Conservation (phyloP, 2,329 filamentous ascomycete species). For the Sphaceloma murrayae region DNA sequence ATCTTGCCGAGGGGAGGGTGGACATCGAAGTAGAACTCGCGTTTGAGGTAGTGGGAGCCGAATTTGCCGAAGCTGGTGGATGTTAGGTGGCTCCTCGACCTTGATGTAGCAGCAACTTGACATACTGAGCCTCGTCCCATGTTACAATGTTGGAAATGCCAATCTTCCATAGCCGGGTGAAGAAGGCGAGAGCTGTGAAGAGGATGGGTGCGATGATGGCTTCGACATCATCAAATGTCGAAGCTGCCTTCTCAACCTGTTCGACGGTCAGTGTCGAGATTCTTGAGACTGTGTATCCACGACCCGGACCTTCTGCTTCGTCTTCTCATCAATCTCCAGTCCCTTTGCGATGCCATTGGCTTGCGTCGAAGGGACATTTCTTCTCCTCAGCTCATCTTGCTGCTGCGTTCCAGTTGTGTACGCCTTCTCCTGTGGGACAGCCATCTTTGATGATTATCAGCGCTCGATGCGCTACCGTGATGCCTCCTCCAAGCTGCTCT, state of each 20-base stretch:
- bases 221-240: conserved; percentile 54
- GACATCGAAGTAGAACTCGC: conserved; percentile 98
- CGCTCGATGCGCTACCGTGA: conserved; percentile 10
- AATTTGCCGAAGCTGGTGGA: conserved; percentile 77
- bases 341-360: conserved; percentile 28
- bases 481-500: not conserved
- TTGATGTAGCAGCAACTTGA: conserved; percentile 3
- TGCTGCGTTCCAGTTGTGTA: conserved; percentile 33
- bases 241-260: conserved; percentile 46
- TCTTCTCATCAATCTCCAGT: conserved; percentile 35
- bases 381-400: conserved; percentile 38
- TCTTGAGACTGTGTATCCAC: too few relatives aligned
- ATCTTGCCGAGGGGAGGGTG: conserved; percentile 97
- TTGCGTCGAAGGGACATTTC: conserved; percentile 32
- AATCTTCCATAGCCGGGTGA: conserved; percentile 59
- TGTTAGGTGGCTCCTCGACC: not conserved
- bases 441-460: conserved; percentile 23
- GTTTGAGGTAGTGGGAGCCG: conserved; percentile 96
- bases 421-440: conserved; percentile 14
- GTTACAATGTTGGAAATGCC: conserved; percentile 62
- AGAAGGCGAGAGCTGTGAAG: conserved; percentile 54
- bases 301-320: conserved; percentile 37
- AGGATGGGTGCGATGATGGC: conserved; percentile 54
- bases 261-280: not conserved
- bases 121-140: conserved; percentile 68